phyloP scores from a whole-genome alignment of 495 filamentous ascomycete species.

The Hypoxylon crocopeplum region DNA sequence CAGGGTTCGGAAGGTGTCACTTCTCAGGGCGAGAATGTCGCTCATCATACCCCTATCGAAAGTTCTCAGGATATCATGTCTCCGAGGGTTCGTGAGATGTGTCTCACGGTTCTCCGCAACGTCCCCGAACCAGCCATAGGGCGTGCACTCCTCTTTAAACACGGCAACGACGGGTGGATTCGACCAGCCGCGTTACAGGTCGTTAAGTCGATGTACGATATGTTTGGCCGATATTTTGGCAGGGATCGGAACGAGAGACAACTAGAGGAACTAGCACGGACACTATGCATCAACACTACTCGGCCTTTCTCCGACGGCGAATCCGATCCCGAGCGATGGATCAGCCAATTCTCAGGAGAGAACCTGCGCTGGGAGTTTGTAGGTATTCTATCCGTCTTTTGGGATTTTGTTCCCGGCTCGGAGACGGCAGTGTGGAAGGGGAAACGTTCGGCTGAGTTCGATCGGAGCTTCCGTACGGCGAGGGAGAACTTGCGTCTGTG shows the following conservation, averaged over 20 bases:
- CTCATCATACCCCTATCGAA: slow-evolving; percentile 6
- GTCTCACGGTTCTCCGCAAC: slow-evolving; percentile 51
- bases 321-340: slow-evolving; percentile 46
- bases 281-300: slow-evolving; percentile 36
- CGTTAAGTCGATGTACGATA: slow-evolving; percentile 17
- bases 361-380: slow-evolving; percentile 67
- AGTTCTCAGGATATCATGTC: slow-evolving; percentile 6
- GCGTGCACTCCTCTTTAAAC: slow-evolving; percentile 39
- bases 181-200: slow-evolving; percentile 16
- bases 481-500: slow-evolving; percentile 54
- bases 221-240: slow-evolving; percentile 30
- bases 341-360: slow-evolving; percentile 53
- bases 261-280: slow-evolving; percentile 31
- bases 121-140: slow-evolving; percentile 47
- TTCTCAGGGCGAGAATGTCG: slow-evolving; percentile 40
- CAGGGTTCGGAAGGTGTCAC: slow-evolving; percentile 21
- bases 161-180: slow-evolving; percentile 32
- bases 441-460: slow-evolving; percentile 21
- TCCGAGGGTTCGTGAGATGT: slow-evolving; percentile 40
- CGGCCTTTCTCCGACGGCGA: slow-evolving; percentile 38
- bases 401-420: slow-evolving; percentile 37
- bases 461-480: slow-evolving; percentile 40
- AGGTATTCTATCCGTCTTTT: slow-evolving; percentile 58
- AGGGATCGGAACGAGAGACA: not conserved
- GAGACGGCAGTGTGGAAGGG: slow-evolving; percentile 7